These are phyloP conservation scores for Saccharomycopsis hybrid DNA, from an alignment of 1,139 yeast genomes.

Conservation along the genomic window DNA sequence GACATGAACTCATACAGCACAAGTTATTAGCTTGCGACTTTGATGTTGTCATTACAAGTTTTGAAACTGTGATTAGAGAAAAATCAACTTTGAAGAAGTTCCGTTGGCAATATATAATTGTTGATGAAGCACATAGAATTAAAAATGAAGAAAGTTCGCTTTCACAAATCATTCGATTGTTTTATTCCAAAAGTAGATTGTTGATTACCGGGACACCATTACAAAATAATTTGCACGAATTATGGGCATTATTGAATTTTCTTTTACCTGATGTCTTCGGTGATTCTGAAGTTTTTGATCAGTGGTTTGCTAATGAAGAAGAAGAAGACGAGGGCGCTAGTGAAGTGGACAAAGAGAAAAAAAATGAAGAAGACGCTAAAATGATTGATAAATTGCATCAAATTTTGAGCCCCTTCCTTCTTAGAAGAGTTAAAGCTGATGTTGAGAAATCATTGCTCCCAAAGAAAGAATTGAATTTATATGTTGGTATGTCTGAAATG, in stretches of 20 bases:
- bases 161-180: conserved; percentile 82
- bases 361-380: conserved; percentile 49
- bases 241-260: conserved; percentile 92
- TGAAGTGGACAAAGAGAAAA: conserved; percentile 26
- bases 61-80: conserved; percentile 88
- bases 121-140: conserved; percentile 96
- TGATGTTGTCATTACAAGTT: conserved; percentile 85
- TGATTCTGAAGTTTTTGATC: conserved; percentile 82
- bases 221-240: conserved; percentile 89
- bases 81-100: conserved; percentile 73
- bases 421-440: conserved; percentile 86
- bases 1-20: conserved; percentile 54
- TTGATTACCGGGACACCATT: conserved; percentile 94
- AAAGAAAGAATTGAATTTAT: conserved; percentile 81
- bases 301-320: conserved; percentile 62
- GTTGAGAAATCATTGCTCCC: conserved; percentile 89
- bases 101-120: conserved; percentile 89
- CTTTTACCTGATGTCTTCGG: conserved; percentile 91
- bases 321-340: conserved; percentile 20
- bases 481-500: conserved; percentile 94
- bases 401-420: conserved; percentile 76
- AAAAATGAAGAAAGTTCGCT: conserved; percentile 89
- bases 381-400: conserved; percentile 83
- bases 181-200: conserved; percentile 76
- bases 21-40: conserved; percentile 65